These are phyloP conservation scores for Fusarium phyllophilum DNA, from an alignment of 2,329 filamentous ascomycete genomes.

Conservation along the genomic window DNA sequence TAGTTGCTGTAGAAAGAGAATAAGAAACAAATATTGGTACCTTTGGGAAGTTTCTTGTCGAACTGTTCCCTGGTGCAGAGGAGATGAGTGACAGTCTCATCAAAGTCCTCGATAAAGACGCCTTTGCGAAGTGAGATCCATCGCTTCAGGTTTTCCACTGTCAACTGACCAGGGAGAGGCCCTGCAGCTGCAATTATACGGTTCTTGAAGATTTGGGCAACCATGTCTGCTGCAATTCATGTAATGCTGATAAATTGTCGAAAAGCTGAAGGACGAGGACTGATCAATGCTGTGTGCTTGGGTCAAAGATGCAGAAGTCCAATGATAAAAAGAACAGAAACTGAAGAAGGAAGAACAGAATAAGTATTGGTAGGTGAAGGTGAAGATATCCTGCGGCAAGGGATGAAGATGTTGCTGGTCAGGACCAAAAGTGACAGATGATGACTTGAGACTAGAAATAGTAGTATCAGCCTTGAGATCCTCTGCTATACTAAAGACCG, in stretches of 20 bases:
- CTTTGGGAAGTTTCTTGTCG: conserved; percentile 53
- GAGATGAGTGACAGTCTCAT: conserved; percentile 74
- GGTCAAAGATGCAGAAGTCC: neutral
- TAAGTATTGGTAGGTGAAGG: neutral
- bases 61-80: conserved; percentile 73
- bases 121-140: conserved; percentile 76
- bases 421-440: neutral
- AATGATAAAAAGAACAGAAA: too few relatives aligned
- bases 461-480: neutral
- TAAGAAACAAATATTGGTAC: conserved; percentile 39
- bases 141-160: conserved; percentile 65
- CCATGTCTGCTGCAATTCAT: conserved; percentile 37
- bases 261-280: neutral
- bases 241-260: neutral
- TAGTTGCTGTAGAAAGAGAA: neutral
- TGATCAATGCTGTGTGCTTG: neutral
- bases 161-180: conserved; percentile 61
- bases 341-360: neutral
- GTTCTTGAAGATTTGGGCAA: conserved; percentile 59
- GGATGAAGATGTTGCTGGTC: neutral
- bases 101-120: conserved; percentile 61
- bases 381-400: neutral
- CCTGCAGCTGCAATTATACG: conserved; percentile 68
- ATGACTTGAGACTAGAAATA: neutral
- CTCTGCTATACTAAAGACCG: neutral